Evolutionary conservation across 1,284 basidiomycete genomes (phyloP).

Genomic region (Sphagnurus paluster): DNA sequence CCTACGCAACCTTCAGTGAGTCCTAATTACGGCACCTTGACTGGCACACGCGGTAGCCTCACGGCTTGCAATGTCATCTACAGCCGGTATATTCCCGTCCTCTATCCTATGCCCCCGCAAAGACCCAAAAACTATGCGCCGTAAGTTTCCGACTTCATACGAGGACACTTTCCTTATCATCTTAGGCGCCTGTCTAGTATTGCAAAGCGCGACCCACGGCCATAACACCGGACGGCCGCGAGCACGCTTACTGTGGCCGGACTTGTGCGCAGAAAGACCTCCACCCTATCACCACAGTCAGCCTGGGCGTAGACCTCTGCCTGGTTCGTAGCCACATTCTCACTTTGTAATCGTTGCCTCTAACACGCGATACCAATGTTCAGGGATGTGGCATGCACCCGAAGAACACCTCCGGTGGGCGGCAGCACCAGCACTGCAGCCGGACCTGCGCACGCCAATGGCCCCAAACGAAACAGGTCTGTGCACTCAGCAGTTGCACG

Average conservation of each 20-base stretch:
- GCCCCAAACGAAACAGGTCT: constrained; percentile 6
- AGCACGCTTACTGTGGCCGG: constrained; percentile 14
- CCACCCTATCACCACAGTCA: not conserved
- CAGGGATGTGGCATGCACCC: constrained; percentile 17
- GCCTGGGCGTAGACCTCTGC: too few species aligned
- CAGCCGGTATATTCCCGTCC: not conserved
- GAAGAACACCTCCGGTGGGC: constrained; percentile 7
- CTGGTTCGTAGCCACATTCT: not conserved
- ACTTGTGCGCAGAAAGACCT: constrained; percentile 4
- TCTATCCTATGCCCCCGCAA: not conserved
- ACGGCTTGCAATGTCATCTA: not conserved
- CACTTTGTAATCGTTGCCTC: not conserved
- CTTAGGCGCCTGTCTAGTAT: not conserved
- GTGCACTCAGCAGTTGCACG: constrained; percentile 13
- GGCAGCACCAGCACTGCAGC: constrained; percentile 17
- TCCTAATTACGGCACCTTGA: not conserved
- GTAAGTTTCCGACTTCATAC: not conserved
- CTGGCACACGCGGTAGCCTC: not conserved
- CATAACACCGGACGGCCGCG: constrained; percentile 5
- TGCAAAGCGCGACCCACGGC: constrained; percentile 5
- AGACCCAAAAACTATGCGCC: not conserved
- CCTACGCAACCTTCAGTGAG: not conserved
- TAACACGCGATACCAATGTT: too few species aligned
- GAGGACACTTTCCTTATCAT: not conserved
- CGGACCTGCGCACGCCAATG: constrained; percentile 12